These are phyloP conservation scores for Solanum rostratum DNA, from an alignment of 257 asterid genomes.

Conservation along the genomic window DNA sequence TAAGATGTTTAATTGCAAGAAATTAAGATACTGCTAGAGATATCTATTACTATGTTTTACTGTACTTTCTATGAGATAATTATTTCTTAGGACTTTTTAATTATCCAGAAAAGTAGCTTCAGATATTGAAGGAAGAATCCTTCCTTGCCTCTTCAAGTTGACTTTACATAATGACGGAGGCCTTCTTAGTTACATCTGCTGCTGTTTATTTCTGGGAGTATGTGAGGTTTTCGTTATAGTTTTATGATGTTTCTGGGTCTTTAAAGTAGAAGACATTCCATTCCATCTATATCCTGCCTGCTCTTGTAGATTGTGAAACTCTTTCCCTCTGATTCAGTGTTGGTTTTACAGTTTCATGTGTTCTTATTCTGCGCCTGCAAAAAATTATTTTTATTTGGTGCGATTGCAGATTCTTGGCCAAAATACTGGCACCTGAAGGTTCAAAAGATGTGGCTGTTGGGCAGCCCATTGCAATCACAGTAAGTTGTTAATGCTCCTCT, in stretches of 20 bases:
- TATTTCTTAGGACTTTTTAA: background rate
- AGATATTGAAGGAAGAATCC: background rate
- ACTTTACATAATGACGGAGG: background rate
- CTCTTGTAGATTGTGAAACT: background rate
- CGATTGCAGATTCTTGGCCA: constrained; percentile 71
- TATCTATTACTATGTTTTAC: background rate
- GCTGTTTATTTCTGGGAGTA: background rate
- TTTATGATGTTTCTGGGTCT: background rate
- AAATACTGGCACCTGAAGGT: constrained; percentile 87
- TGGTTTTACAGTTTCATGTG: background rate
- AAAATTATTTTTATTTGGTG: background rate
- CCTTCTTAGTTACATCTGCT: background rate
- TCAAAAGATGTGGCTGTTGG: constrained; percentile 93
- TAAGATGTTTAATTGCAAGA: constrained; percentile 6
- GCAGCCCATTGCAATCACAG: constrained; percentile 86
- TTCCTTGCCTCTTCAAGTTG: background rate
- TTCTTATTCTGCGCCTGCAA: background rate
- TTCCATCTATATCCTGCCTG: background rate
- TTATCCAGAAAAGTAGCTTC: background rate
- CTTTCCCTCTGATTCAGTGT: background rate
- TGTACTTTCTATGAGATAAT: background rate
- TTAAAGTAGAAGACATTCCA: background rate
- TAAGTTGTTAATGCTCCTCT: constrained; percentile 23
- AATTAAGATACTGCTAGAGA: background rate
- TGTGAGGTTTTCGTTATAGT: background rate